Base-by-base conservation (phyloP, 495 filamentous ascomycete species). In the Darksidea phi region DNA sequence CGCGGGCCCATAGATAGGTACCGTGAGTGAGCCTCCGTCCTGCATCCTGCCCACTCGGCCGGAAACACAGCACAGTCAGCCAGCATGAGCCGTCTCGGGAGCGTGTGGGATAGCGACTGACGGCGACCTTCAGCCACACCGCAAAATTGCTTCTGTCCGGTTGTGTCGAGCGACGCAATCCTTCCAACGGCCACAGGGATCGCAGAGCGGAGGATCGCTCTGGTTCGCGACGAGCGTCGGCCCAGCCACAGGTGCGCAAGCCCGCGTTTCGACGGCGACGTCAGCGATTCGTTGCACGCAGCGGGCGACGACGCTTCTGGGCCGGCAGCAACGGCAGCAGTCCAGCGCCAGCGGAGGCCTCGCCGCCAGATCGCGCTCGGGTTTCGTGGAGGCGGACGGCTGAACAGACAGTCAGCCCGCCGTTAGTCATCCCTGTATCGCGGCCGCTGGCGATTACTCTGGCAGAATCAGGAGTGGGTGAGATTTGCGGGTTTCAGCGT, bases 401-500 rank as follows among this genome's bases (percentile, higher is more conserved):
- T 64, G 54, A 59, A 36, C 21, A 49, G 18, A 47, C 17, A 54
- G 61, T 59, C 54, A 64, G 55, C 54, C 45, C 15, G 61, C 53
- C 61, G 61, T 64, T 64, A 64, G 61, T 64, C 61, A 64, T 59
- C 56, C 54, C 61, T 59, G 61, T 55, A 38, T 32, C 34, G 43
- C 37, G 45, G 23, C 5, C 20, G 23, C 61, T 64, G 61, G 54
- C 54, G 61, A 64, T 58, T 64, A 64, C 54, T 7, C 41, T 64
- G 61, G 61, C 48, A 46, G 54, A 57, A 48, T 64, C 41, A 64
- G 61, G 61, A 57, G 61, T 46, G 61, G 24, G 55, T 59, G 55
- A 64, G 61, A 53, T 64, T 59, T 59, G 48, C 61, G 54, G 61
- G 61, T 64, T 64, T 64, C 61, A 64, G 61, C 24, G 23, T 41